Evolutionary conservation across 495 filamentous ascomycete species (phyloP).

Genomic region (Annulohypoxylon maeteangense): DNA sequence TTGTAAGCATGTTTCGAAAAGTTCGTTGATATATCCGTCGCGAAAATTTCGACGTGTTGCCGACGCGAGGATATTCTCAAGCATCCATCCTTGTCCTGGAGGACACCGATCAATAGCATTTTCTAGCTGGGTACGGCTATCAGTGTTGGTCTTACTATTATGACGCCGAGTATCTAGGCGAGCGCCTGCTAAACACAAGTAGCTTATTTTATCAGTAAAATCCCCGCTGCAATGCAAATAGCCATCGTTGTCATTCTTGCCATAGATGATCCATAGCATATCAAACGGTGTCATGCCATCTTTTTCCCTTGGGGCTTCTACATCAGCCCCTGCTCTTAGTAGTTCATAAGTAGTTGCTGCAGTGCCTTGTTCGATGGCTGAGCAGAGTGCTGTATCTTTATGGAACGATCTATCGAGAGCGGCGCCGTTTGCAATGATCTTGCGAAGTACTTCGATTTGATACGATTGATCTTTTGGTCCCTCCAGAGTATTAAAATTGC

Average conservation of each 20-base stretch:
- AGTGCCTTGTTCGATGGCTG: slow-evolving; percentile 6
- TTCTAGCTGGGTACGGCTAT: slow-evolving; percentile 3
- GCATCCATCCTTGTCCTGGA: neutral
- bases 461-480: neutral
- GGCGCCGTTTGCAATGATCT: slow-evolving; percentile 9
- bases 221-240: too few relatives aligned
- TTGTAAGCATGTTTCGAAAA: slow-evolving; percentile 14
- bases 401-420: neutral
- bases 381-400: slow-evolving; percentile 5
- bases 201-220: slow-evolving; percentile 4
- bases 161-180: slow-evolving; percentile 12
- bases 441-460: neutral
- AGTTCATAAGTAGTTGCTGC: slow-evolving; percentile 3
- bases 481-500: neutral
- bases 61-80: neutral
- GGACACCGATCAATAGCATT: neutral
- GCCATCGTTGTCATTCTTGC: neutral
- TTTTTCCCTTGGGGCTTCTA: neutral
- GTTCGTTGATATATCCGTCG: slow-evolving; percentile 15
- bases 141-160: neutral
- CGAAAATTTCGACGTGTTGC: slow-evolving; percentile 6
- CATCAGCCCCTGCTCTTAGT: slow-evolving; percentile 24
- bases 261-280: slow-evolving; percentile 5
- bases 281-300: slow-evolving; percentile 7
- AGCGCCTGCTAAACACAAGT: slow-evolving; percentile 22